Evolutionary conservation across 73 alveolate genomes (phyloP).

Genomic region (Symbiodinium natans): DNA sequence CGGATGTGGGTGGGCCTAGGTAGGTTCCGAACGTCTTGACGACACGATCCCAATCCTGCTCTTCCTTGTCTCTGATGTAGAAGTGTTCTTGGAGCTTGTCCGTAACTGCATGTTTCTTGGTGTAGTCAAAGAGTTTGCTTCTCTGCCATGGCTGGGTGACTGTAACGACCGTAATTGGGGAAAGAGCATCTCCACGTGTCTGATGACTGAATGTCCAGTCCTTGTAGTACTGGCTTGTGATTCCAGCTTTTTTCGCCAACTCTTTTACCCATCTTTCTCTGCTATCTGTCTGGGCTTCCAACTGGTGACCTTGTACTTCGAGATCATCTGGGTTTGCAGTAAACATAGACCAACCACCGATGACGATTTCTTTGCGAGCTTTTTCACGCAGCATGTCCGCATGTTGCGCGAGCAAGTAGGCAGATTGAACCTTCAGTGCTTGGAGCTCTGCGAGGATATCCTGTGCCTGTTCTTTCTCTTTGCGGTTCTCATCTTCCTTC

Average conservation of each 20-base stretch:
- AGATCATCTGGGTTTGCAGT: not conserved
- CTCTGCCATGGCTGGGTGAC: slow-evolving; percentile 37
- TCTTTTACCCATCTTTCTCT: not conserved
- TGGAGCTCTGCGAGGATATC: not conserved
- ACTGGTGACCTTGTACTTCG: not conserved
- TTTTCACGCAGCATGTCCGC: not conserved
- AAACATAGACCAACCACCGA: not conserved
- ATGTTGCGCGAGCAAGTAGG: not conserved
- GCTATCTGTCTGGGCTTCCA: not conserved
- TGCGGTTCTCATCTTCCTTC: not conserved
- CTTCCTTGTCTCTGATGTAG: not conserved
- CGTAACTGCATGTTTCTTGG: not conserved
- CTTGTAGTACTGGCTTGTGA: not conserved
- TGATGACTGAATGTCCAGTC: not conserved
- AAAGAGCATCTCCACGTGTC: not conserved
- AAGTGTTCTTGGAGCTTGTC: not conserved
- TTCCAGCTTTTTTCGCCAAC: not conserved
- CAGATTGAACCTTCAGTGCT: not conserved
- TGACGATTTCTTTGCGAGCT: not conserved
- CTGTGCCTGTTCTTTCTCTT: not conserved
- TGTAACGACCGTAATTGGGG: slow-evolving; percentile 12
- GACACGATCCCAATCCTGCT: not conserved
- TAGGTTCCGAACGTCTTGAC: not conserved
- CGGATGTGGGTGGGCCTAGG: not conserved
- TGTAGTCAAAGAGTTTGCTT: not conserved